Conservation (phyloP, 2,329 filamentous ascomycete genomes). For the Byssothecium circinans region DNA sequence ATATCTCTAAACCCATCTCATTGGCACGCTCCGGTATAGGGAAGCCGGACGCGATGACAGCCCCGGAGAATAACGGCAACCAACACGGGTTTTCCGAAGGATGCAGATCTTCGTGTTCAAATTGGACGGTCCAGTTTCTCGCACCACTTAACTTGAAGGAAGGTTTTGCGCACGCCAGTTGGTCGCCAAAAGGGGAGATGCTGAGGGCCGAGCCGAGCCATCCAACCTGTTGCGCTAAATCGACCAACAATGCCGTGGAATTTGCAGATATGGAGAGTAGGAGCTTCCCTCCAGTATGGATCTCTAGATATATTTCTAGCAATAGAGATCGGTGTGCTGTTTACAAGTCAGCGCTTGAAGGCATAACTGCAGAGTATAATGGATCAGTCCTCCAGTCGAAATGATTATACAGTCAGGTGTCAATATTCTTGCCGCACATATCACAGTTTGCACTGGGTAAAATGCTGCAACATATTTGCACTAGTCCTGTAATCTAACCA, state of each 20-base stretch:
- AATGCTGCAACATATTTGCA: no score
- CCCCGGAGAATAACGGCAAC: constrained; percentile 16
- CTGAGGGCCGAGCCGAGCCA: constrained; percentile 16
- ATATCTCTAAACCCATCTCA: constrained; percentile 18
- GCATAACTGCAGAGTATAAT: no score
- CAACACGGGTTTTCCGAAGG: constrained; percentile 14
- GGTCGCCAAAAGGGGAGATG: constrained; percentile 10
- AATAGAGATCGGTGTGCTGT: neutral
- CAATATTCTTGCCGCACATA: no score
- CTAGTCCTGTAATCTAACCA: no score
- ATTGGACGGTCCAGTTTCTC: constrained; percentile 1
- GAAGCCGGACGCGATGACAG: constrained; percentile 15
- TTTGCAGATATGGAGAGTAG: neutral
- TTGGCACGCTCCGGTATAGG: constrained; percentile 12
- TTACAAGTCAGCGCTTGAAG: no score
- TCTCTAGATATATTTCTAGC: neutral
- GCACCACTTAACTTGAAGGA: neutral
- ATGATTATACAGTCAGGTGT: no score
- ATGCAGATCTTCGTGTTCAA: constrained; percentile 7
- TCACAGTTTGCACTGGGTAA: no score
- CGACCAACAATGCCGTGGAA: neutral
- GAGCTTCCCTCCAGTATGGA: neutral
- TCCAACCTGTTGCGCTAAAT: constrained; percentile 14
- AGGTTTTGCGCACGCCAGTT: constrained; percentile 10
- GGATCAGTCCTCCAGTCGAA: no score